Evolutionary conservation across 2,329 filamentous ascomycete genomes (phyloP).

Genomic region (Clonostachys rhizophaga): DNA sequence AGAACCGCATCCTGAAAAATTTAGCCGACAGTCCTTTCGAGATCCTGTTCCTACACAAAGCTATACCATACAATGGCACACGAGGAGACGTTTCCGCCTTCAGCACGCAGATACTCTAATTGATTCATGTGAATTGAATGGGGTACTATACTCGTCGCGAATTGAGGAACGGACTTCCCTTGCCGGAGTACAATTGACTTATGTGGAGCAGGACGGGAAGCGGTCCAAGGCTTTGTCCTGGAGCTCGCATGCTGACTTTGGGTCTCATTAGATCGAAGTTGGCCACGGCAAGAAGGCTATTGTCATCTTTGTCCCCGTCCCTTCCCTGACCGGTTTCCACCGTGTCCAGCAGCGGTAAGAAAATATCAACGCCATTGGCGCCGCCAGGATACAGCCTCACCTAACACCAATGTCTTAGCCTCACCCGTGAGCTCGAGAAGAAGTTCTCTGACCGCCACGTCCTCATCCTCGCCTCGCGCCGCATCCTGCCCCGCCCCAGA

Average conservation of each 20-base stretch:
- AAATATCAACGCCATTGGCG: constrained; percentile 1
- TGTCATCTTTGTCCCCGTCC: constrained; percentile 99
- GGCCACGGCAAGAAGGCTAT: constrained; percentile 99
- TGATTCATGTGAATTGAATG: background rate
- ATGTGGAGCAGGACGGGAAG: constrained; percentile 69
- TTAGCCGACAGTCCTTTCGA: constrained; percentile 14
- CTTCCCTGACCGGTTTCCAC: constrained; percentile 97
- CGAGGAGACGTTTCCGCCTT: background rate
- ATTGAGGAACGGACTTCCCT: background rate
- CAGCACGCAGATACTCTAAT: background rate
- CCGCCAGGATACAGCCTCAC: background rate
- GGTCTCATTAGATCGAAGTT: constrained; percentile 89
- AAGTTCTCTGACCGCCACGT: constrained; percentile 99
- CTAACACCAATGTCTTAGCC: constrained; percentile 45
- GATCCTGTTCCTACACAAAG: constrained; percentile 37
- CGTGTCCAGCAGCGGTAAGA: constrained; percentile 99
- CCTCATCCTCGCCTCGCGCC: constrained; percentile 96
- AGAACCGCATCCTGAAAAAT: constrained; percentile 44
- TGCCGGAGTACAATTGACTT: constrained; percentile 28
- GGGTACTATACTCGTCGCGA: background rate
- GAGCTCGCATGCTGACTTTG: constrained; percentile 74
- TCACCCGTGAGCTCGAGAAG: constrained; percentile 99
- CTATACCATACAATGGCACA: constrained; percentile 19
- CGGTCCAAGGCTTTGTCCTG: constrained; percentile 68
- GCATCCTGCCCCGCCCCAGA: constrained; percentile 98